A percentile compares a stretch with the other conserved stretches of the same genome.
These are phyloP conservation scores for Ustilago nuda DNA, from an alignment of 1,284 basidiomycete species.

Conservation along the genomic window DNA sequence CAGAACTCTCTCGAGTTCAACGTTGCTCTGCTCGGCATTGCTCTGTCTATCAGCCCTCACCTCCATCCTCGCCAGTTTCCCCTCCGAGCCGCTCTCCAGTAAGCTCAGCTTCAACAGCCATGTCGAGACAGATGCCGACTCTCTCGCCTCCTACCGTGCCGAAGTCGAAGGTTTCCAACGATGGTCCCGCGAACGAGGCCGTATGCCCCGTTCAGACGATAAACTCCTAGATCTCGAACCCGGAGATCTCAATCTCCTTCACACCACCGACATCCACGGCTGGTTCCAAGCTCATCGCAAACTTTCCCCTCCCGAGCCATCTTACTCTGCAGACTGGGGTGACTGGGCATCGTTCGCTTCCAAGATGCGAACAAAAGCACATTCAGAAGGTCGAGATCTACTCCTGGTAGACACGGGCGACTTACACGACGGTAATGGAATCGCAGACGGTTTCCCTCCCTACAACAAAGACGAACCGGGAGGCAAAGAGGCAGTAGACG, in stretches of 20 bases:
- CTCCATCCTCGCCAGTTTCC: constrained; percentile 22
- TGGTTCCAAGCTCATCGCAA: constrained; percentile 66
- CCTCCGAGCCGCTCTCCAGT: constrained; percentile 35
- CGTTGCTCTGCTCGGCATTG: constrained; percentile 7
- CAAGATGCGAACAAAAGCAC: constrained; percentile 61
- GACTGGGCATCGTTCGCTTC: constrained; percentile 68
- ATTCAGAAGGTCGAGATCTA: constrained; percentile 61
- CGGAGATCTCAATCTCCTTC: constrained; percentile 82
- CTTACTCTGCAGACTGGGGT: constrained; percentile 66
- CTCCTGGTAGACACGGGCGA: constrained; percentile 67
- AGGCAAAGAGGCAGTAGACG: constrained; percentile 55
- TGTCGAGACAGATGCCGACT: constrained; percentile 33
- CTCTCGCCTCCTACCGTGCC: constrained; percentile 40
- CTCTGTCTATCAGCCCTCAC: constrained; percentile 17
- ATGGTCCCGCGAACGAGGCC: constrained; percentile 51
- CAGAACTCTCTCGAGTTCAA: neutral
- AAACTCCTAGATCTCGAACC: constrained; percentile 74
- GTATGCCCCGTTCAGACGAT: constrained; percentile 56
- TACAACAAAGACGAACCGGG: constrained; percentile 45
- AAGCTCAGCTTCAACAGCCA: constrained; percentile 39
- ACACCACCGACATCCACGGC: constrained; percentile 83
- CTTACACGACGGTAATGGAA: constrained; percentile 66
- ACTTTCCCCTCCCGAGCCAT: constrained; percentile 65
- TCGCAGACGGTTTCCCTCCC: constrained; percentile 62
- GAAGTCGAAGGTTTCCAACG: constrained; percentile 48